Evolutionary conservation across 1,139 yeast genomes (phyloP).

Genomic region (Pichia sp.): DNA sequence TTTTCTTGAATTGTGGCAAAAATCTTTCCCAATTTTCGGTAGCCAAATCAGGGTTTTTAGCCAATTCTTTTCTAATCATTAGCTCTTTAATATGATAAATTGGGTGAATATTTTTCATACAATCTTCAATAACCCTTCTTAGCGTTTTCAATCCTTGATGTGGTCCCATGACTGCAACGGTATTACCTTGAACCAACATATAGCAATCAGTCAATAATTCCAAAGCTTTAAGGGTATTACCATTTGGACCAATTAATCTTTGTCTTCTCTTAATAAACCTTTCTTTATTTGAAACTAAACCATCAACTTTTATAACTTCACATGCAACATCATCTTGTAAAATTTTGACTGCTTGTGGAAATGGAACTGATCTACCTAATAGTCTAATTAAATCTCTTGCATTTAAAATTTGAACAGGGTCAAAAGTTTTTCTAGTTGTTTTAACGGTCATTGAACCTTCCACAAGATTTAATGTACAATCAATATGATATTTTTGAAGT

Average conservation of each 20-base stretch:
- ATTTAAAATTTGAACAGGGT: conserved; percentile 88
- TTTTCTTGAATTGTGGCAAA: conserved; percentile 93
- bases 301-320: conserved; percentile 93
- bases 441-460: conserved; percentile 98
- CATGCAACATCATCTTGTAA: conserved; percentile 90
- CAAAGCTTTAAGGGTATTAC: conserved; percentile 91
- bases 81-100: conserved; percentile 94
- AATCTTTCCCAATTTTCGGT: conserved; percentile 97
- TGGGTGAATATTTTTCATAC: conserved; percentile 95
- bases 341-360: conserved; percentile 91
- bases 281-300: conserved; percentile 81
- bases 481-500: conserved; percentile 64
- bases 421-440: conserved; percentile 91
- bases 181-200: conserved; percentile 92
- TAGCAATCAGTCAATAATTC: conserved; percentile 91
- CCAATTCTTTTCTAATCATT: conserved; percentile 93
- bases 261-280: conserved; percentile 94
- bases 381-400: conserved; percentile 93
- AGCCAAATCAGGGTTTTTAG: conserved; percentile 91
- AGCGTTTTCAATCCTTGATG: conserved; percentile 87
- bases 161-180: conserved; percentile 97
- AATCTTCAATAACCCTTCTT: conserved; percentile 92
- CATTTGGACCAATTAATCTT: conserved; percentile 93
- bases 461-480: conserved; percentile 79
- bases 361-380: conserved; percentile 93